Evolutionary conservation across 176 grass and related monocot genomes (phyloP).

Genomic region (Elymus sibiricus): DNA sequence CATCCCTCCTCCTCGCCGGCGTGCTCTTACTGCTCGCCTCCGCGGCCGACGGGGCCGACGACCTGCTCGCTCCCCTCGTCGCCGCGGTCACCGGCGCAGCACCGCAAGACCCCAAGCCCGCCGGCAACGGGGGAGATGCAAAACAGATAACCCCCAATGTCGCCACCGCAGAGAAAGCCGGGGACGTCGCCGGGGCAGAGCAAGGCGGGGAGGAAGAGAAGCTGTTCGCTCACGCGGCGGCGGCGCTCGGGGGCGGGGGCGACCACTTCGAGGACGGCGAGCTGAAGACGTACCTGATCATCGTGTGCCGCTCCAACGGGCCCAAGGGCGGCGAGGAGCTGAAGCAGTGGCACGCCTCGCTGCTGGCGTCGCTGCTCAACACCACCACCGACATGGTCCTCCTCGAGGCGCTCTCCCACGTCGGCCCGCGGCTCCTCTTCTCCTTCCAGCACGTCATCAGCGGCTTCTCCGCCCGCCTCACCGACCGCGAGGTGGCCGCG

Average conservation of each 20-base stretch:
- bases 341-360: slow-evolving; percentile 39
- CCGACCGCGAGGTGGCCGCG: neutral
- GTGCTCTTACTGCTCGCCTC: neutral
- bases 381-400: slow-evolving; percentile 24
- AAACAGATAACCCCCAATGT: neutral
- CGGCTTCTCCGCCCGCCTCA: slow-evolving; percentile 51
- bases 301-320: slow-evolving; percentile 24
- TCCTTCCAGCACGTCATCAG: slow-evolving; percentile 52
- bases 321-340: slow-evolving; percentile 17
- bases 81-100: neutral
- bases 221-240: neutral
- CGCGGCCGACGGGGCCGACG: neutral
- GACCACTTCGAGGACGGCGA: neutral
- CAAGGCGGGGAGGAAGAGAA: neutral
- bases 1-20: neutral
- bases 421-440: slow-evolving; percentile 36
- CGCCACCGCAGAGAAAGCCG: neutral
- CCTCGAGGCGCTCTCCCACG: neutral
- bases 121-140: too few relatives aligned
- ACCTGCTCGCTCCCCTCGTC: neutral
- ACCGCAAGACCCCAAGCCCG: neutral
- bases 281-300: slow-evolving; percentile 29
- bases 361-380: slow-evolving; percentile 34
- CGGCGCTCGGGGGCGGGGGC: neutral
- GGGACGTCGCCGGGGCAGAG: neutral